These are phyloP conservation scores for Beta vulgaris DNA, from an alignment of 148 eudicot genomes.

Conservation along the genomic window DNA sequence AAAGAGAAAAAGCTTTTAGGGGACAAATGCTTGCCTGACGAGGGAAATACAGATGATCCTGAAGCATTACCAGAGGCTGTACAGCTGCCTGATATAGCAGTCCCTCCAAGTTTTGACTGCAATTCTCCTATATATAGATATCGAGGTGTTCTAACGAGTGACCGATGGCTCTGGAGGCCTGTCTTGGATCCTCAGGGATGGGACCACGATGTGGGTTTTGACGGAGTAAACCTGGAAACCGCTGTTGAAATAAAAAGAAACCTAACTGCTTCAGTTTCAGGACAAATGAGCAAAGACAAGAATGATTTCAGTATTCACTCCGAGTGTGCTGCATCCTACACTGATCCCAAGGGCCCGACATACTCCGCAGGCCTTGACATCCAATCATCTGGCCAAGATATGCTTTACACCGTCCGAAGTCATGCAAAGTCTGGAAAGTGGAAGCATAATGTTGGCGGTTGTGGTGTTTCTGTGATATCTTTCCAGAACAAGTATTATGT, in stretches of 20 bases:
- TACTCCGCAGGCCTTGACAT: constrained; percentile 62
- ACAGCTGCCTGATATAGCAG: constrained; percentile 67
- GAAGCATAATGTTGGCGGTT: constrained; percentile 55
- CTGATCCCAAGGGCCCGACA: constrained; percentile 56
- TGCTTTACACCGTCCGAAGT: constrained; percentile 57
- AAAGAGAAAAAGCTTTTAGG: constrained; percentile 34
- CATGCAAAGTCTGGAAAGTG: constrained; percentile 46
- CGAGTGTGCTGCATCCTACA: constrained; percentile 55
- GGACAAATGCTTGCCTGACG: constrained; percentile 23
- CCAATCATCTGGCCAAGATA: constrained; percentile 66
- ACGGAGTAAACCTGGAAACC: constrained; percentile 78
- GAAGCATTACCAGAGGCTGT: constrained; percentile 61
- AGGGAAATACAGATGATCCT: constrained; percentile 34
- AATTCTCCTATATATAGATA: constrained; percentile 68
- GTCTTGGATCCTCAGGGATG: constrained; percentile 89
- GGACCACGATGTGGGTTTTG: constrained; percentile 96
- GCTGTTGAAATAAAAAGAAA: constrained; percentile 46
- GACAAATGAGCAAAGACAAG: constrained; percentile 96
- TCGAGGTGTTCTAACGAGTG: constrained; percentile 60
- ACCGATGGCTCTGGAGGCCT: constrained; percentile 77
- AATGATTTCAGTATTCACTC: constrained; percentile 80
- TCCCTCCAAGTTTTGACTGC: constrained; percentile 81
- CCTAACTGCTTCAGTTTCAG: constrained; percentile 53
- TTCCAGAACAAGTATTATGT: constrained; percentile 56
- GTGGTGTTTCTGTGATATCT: constrained; percentile 73